Evolutionary conservation across 2,329 filamentous ascomycete species (phyloP).

Genomic region (Fusarium proliferatum): DNA sequence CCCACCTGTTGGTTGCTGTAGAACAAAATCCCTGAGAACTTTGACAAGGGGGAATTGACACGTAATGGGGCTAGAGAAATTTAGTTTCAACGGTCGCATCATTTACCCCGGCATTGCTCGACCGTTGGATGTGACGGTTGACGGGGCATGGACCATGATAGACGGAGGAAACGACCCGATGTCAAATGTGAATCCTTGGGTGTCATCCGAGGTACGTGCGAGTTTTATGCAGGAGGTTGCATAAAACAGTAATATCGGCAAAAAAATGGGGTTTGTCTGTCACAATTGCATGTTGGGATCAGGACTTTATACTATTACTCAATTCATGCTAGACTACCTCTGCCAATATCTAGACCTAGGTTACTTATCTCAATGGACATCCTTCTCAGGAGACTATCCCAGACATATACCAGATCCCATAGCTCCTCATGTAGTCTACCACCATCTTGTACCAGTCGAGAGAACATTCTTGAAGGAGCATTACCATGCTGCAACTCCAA

Average conservation of each 20-base stretch:
- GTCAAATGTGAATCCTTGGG: not conserved
- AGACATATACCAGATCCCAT: not conserved
- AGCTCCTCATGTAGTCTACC: not conserved
- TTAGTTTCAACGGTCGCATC: slow-evolving; percentile 7
- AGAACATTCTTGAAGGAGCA: not conserved
- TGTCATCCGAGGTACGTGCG: not conserved
- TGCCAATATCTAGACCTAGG: not conserved
- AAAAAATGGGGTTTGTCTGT: not conserved
- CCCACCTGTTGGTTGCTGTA: slow-evolving; percentile 1
- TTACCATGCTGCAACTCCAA: not conserved
- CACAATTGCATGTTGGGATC: not conserved
- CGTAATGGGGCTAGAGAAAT: not conserved
- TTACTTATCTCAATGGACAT: not conserved
- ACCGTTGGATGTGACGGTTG: not conserved
- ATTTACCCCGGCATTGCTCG: not conserved
- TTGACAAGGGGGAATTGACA: not conserved
- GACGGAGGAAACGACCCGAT: not conserved
- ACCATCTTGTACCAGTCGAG: not conserved
- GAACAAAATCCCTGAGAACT: not conserved
- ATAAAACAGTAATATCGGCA: not conserved
- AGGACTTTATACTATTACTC: not conserved
- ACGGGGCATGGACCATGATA: not conserved
- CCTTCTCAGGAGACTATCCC: not conserved
- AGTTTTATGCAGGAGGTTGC: not conserved
- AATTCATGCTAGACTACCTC: not conserved